Evolutionary conservation across 306 rosid genomes (phyloP).

Genomic region (Ochetophila trinervis): DNA sequence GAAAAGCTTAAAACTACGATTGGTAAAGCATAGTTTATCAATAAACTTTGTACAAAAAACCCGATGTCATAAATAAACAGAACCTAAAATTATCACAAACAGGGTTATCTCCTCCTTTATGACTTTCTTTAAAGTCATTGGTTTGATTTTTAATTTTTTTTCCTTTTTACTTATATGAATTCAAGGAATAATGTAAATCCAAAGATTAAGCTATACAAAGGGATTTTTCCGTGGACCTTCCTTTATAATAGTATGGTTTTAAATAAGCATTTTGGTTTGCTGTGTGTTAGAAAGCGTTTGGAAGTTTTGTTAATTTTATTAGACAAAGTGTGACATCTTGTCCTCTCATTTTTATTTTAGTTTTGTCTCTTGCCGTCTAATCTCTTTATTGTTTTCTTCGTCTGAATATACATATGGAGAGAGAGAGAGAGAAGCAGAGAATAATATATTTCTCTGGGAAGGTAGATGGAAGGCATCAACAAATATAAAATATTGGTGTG

Average conservation of each 20-base stretch:
- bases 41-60: too few relatives aligned
- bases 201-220: constrained; percentile 11
- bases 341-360: constrained; percentile 17
- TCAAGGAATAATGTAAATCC: constrained; percentile 43
- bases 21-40: too few relatives aligned
- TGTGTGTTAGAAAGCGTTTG: neutral
- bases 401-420: too few relatives aligned
- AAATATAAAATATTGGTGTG: neutral
- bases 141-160: too few relatives aligned
- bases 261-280: neutral
- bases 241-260: neutral
- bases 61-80: too few relatives aligned
- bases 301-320: constrained; percentile 13
- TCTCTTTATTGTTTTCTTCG: constrained; percentile 4
- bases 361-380: constrained; percentile 16
- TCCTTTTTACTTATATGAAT: constrained; percentile 16
- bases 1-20: too few relatives aligned
- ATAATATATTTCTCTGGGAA: neutral
- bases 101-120: too few relatives aligned
- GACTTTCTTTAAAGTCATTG: neutral
- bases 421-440: too few relatives aligned
- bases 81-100: too few relatives aligned
- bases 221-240: constrained; percentile 1
- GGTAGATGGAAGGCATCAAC: neutral
- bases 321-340: constrained; percentile 22